Percentiles rank a stretch among this genome's conserved stretches.
These are phyloP conservation scores for Cyamopsis tetragonoloba DNA, from an alignment of 306 rosid species.

Conservation along the genomic window DNA sequence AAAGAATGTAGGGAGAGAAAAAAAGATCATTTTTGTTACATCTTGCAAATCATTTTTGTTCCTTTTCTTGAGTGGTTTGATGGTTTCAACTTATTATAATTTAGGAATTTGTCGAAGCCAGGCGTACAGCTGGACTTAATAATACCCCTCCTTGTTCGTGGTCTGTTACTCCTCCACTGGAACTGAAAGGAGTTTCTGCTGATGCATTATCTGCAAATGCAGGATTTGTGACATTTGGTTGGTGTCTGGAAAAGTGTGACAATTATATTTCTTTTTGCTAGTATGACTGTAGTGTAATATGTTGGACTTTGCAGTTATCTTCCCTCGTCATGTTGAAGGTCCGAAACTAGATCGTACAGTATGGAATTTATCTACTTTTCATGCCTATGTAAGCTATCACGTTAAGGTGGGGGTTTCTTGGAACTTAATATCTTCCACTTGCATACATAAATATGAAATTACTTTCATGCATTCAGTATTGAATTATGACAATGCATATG, in stretches of 20 bases:
- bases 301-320: slow-evolving; percentile 69
- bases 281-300: slow-evolving; percentile 9
- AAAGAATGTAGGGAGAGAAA: neutral
- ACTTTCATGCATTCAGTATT: neutral
- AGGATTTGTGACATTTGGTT: slow-evolving; percentile 94
- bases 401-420: slow-evolving; percentile 67
- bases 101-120: slow-evolving; percentile 97
- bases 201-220: slow-evolving; percentile 85
- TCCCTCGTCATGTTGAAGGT: slow-evolving; percentile 90
- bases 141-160: slow-evolving; percentile 85
- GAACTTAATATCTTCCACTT: slow-evolving; percentile 11
- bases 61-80: slow-evolving; percentile 25
- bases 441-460: neutral
- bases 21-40: slow-evolving; percentile 2
- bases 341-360: slow-evolving; percentile 82
- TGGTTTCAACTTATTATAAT: slow-evolving; percentile 32
- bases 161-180: slow-evolving; percentile 78
- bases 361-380: slow-evolving; percentile 89
- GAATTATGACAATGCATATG: neutral
- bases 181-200: slow-evolving; percentile 62
- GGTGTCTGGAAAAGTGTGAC: slow-evolving; percentile 28
- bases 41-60: slow-evolving; percentile 25
- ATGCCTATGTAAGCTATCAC: slow-evolving; percentile 95
- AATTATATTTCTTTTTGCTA: slow-evolving; percentile 5
- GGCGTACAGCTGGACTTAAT: slow-evolving; percentile 81